Evolutionary conservation across 2,329 filamentous ascomycete species (phyloP).

Genomic region (Fusarium torreyae): DNA sequence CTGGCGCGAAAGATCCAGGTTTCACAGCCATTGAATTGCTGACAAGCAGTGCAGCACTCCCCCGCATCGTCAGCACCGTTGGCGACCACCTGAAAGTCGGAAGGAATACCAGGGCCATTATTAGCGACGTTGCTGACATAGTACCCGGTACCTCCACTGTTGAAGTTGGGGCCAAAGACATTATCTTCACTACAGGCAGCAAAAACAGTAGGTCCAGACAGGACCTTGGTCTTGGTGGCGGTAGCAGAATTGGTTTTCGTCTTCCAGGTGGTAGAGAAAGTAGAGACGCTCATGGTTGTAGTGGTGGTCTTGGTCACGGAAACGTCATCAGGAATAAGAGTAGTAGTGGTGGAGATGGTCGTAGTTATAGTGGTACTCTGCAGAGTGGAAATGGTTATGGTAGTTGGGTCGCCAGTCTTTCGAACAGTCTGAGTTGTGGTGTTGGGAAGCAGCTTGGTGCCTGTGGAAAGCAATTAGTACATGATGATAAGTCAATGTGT

Average conservation of each 20-base stretch:
- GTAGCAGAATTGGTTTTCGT: constrained; percentile 5
- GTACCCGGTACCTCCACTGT: constrained; percentile 15
- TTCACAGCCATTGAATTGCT: constrained; percentile 16
- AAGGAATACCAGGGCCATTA: constrained; percentile 16
- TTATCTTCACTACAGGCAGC: constrained; percentile 9
- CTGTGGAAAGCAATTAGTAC: background rate
- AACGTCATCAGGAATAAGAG: constrained; percentile 16
- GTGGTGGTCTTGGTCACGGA: constrained; percentile 9
- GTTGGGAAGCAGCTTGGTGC: constrained; percentile 3
- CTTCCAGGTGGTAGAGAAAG: constrained; percentile 10
- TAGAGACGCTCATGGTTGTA: constrained; percentile 11
- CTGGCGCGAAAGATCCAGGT: constrained; percentile 2
- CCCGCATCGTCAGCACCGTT: background rate
- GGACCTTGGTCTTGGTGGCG: constrained; percentile 5
- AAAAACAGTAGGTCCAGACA: constrained; percentile 9
- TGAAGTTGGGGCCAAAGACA: constrained; percentile 21
- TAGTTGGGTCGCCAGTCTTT: constrained; percentile 2
- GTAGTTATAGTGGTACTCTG: constrained; percentile 1
- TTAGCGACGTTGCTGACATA: constrained; percentile 20
- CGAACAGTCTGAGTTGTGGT: background rate
- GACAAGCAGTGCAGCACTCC: constrained; percentile 15
- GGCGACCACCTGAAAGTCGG: constrained; percentile 12
- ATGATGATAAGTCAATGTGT: accelerated
- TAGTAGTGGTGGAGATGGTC: constrained; percentile 7
- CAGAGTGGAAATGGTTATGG: background rate